Evolutionary conservation across 495 filamentous ascomycete genomes (phyloP), one percentile per base, ranked within the genome.

Genomic region (Daldinia concentrica): DNA sequence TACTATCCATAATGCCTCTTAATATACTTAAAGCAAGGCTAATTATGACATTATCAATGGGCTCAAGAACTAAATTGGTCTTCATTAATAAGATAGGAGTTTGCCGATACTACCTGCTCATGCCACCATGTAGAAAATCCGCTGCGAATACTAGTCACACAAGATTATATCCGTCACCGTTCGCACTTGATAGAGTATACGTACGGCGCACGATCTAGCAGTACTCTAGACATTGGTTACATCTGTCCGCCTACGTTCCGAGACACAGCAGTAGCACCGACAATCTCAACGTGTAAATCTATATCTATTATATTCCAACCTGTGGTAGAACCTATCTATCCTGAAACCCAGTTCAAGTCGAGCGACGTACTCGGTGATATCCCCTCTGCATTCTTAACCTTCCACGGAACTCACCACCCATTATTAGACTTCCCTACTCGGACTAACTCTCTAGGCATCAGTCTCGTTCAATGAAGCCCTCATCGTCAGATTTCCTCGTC

Each of bases 341-440:
- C 70, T 45, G 61, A 68, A 73, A 43, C 39, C 65, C 61, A 73
- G 65, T 64, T 65, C 64, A 68, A 58, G 56, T 50, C 24, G 58
- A 32, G 65, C 43, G 56, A 50, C 64, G 32, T 61, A 24, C 64
- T 65, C 52, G 70, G 61, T 61, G 60, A 41, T 51, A 56, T n/a
- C 50, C 50, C 12, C 22, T 17, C 14, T 37, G 27, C 15, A n/a
- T 51, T 48, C 17, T 48, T 5, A 11, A 11, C 17, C 19, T 24
- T 24, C 43, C 4, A 36, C 12, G 34, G 11, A 12, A 14, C 1
- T 12, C 5, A 17, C 17, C 39, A 8, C 39, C 39, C 4, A 15
- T 41, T 15, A 32, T 37, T 22, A 1, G 26, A 7, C 24, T 3
- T 26, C 45, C 3, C 6, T 12, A 14, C 54, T 24, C 6, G 15